Conservation (phyloP, 345 rosid species). For the Kernera saxatilis region DNA sequence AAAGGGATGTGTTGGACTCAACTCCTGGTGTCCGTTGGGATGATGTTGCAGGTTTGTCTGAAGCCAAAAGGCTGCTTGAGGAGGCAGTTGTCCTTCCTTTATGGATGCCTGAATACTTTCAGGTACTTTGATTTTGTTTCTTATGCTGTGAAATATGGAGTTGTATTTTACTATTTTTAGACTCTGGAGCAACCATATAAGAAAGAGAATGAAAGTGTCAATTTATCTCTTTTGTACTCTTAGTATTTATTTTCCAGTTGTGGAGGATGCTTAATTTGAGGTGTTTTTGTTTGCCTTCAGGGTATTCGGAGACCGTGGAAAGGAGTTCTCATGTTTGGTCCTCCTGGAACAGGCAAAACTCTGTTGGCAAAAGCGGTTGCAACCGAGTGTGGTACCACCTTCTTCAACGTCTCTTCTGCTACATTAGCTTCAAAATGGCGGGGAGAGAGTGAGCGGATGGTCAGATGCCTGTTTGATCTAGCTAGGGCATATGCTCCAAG, state of each 20-base stretch:
- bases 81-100: constrained; percentile 99
- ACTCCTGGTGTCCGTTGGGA: constrained; percentile 99
- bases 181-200: neutral
- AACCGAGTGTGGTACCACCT: constrained; percentile 95
- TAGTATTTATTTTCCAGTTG: neutral
- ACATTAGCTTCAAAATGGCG: constrained; percentile 98
- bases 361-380: constrained; percentile 97
- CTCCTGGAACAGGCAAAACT: constrained; percentile 98
- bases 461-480: constrained; percentile 87
- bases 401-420: constrained; percentile 95
- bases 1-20: constrained; percentile 97
- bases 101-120: constrained; percentile 99
- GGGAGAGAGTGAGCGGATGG: constrained; percentile 99
- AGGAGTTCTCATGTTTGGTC: constrained; percentile 99
- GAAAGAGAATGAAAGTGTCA: neutral
- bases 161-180: neutral
- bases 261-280: neutral
- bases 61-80: constrained; percentile 97
- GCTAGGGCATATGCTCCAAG: constrained; percentile 99
- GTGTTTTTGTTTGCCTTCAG: constrained; percentile 34
- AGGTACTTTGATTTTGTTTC: constrained; percentile 43
- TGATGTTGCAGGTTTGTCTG: constrained; percentile 98
- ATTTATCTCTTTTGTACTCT: neutral
- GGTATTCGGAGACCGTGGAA: constrained; percentile 99
- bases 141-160: neutral